These are phyloP conservation scores for Picea glauca DNA, from an alignment of 75 land plant species.

Conservation along the genomic window DNA sequence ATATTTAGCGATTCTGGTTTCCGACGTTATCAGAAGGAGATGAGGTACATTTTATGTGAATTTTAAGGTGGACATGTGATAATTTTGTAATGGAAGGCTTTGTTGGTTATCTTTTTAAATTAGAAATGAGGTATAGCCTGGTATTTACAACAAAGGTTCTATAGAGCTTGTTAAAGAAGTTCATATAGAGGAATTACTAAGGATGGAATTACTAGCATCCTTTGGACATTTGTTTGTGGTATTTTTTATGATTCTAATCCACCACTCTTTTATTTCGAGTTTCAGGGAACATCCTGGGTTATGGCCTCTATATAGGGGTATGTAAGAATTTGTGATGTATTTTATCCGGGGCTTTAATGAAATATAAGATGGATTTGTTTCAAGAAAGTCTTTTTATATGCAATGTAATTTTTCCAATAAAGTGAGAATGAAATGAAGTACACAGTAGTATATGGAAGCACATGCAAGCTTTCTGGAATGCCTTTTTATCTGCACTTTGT, in stretches of 20 bases:
- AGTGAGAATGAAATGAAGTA: neutral
- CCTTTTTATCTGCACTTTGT: neutral
- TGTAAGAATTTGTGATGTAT: neutral
- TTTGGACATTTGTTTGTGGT: neutral
- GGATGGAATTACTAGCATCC: neutral
- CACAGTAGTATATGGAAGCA: neutral
- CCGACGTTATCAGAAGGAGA: slow-evolving; percentile 88
- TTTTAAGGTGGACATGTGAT: neutral
- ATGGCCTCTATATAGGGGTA: slow-evolving; percentile 99
- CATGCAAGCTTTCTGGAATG: neutral
- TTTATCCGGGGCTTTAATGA: no score
- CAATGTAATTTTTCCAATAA: neutral
- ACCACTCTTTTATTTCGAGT: neutral
- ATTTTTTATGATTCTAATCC: slow-evolving; percentile 5
- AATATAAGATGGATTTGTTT: neutral
- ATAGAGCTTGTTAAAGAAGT: no score
- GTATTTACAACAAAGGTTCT: no score
- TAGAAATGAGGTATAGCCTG: no score
- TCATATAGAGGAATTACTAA: no score
- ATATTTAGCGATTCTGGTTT: slow-evolving; percentile 85
- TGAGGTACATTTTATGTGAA: slow-evolving; percentile 51
- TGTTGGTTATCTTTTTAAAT: neutral
- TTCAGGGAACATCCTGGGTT: slow-evolving; percentile 77
- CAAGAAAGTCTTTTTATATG: neutral
- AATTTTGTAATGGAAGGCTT: neutral